Conservation (phyloP, 257 asterid genomes). For the Solanum paucissectum region DNA sequence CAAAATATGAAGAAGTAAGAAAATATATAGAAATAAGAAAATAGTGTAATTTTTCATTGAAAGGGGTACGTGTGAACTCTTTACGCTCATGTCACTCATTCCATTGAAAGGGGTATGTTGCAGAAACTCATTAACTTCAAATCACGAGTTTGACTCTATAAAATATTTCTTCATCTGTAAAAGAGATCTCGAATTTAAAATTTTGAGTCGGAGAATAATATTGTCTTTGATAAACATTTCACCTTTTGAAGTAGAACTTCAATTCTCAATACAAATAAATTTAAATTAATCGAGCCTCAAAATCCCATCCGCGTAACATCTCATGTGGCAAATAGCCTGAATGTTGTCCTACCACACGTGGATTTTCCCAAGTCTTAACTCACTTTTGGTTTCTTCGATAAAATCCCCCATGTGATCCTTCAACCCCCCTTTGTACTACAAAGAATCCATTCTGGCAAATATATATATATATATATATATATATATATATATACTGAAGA, state of each 20-base stretch:
- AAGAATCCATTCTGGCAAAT: not conserved
- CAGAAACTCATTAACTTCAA: not conserved
- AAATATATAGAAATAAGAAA: too few relatives aligned
- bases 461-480: not conserved
- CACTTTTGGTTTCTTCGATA: not conserved
- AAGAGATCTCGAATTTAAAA: not conserved
- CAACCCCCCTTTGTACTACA: not conserved
- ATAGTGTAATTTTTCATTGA: too few relatives aligned
- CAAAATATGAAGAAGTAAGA: too few relatives aligned
- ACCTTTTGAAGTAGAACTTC: not conserved
- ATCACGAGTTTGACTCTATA: not conserved
- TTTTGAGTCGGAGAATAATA: accelerated
- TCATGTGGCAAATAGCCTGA: conserved; percentile 7
- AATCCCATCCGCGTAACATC: not conserved
- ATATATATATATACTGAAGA: not conserved
- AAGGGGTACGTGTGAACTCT: too few relatives aligned
- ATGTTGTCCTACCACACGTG: conserved; percentile 1
- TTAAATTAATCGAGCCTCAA: not conserved
- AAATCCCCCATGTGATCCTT: not conserved
- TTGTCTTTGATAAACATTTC: not conserved
- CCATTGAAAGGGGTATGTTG: too few relatives aligned
- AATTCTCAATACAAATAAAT: not conserved
- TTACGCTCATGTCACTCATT: too few relatives aligned
- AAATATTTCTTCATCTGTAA: not conserved
- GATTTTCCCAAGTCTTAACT: not conserved